A percentile compares a stretch with the other conserved stretches of the same genome.
phyloP scores from a whole-genome alignment of 2,329 filamentous ascomycete species.

The Huntiella moniliformis region DNA sequence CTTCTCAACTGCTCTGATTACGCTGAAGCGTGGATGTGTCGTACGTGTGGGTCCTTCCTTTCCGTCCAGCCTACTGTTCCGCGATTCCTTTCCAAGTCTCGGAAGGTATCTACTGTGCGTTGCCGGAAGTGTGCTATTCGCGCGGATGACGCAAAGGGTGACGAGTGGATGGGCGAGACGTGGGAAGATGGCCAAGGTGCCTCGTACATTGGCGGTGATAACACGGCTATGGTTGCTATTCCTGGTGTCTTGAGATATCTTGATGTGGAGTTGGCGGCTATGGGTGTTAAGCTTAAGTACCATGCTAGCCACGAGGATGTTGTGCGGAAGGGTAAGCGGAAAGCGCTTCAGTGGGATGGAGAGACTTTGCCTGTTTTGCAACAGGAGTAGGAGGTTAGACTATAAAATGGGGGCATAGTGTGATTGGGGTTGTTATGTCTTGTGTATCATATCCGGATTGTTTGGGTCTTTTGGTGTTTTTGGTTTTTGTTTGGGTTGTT shows the following conservation, averaged over 20 bases:
- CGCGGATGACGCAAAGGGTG: conserved; percentile 36
- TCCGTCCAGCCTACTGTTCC: conserved; percentile 66
- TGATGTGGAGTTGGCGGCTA: conserved; percentile 86
- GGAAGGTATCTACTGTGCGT: conserved; percentile 49
- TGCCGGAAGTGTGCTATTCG: conserved; percentile 59
- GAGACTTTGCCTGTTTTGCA: conserved; percentile 8
- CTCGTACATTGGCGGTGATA: conserved; percentile 71
- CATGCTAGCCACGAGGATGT: conserved; percentile 45
- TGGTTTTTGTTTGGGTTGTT: conserved; percentile 4
- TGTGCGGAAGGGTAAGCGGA: conserved; percentile 32
- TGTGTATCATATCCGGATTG: too few relatives aligned
- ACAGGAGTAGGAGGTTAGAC: neutral
- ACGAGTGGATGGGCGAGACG: conserved; percentile 48
- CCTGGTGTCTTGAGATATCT: conserved; percentile 84
- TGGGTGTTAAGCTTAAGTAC: conserved; percentile 93
- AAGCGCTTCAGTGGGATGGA: conserved; percentile 19
- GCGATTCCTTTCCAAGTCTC: conserved; percentile 42
- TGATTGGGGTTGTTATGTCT: too few relatives aligned
- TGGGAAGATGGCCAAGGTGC: conserved; percentile 86
- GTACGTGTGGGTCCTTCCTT: conserved; percentile 74
- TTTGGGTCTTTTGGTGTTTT: conserved; percentile 5
- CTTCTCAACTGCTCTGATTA: conserved; percentile 96
- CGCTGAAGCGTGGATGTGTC: conserved; percentile 74
- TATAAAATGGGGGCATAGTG: conserved; percentile 8
- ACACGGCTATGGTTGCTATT: conserved; percentile 81